Evolutionary conservation across 257 asterid genomes (phyloP).

Genomic region (Penstemon eatonii): DNA sequence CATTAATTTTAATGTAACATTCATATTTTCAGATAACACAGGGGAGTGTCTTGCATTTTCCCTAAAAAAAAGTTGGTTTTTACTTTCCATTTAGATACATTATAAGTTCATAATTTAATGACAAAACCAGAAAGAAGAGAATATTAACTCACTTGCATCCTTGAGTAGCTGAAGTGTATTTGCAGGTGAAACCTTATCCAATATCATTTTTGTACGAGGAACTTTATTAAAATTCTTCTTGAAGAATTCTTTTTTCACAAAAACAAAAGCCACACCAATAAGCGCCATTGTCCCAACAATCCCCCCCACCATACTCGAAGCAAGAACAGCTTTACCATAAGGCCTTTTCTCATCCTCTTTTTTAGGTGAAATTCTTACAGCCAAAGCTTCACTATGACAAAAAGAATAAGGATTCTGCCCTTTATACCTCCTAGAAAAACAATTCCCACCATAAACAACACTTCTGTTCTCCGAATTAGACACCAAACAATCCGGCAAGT

Average conservation of each 20-base stretch:
- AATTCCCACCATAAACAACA: conserved; percentile 60
- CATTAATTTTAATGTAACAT: too few relatives aligned
- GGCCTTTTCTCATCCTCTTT: conserved; percentile 30
- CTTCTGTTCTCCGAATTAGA: conserved; percentile 16
- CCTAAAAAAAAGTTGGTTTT: not conserved
- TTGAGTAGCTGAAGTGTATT: conserved; percentile 74
- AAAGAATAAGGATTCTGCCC: conserved; percentile 55
- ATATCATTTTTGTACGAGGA: conserved; percentile 43
- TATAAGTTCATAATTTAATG: not conserved
- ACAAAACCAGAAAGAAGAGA: not conserved
- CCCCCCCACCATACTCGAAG: conserved; percentile 68
- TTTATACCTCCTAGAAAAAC: conserved; percentile 41
- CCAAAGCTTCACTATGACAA: conserved; percentile 79
- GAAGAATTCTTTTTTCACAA: conserved; percentile 41
- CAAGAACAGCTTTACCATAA: conserved; percentile 49
- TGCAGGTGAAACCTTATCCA: conserved; percentile 64
- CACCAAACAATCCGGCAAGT: conserved; percentile 66
- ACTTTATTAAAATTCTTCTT: conserved; percentile 38
- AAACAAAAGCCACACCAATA: conserved; percentile 49
- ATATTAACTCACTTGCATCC: conserved; percentile 68
- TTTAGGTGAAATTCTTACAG: conserved; percentile 64
- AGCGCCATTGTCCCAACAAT: conserved; percentile 49
- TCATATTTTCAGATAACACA: too few relatives aligned
- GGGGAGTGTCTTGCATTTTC: too few relatives aligned
- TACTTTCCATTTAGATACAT: not conserved